Conservation (phyloP, 2,329 filamentous ascomycete species). For the Pseudocercospora pini-densiflorae region DNA sequence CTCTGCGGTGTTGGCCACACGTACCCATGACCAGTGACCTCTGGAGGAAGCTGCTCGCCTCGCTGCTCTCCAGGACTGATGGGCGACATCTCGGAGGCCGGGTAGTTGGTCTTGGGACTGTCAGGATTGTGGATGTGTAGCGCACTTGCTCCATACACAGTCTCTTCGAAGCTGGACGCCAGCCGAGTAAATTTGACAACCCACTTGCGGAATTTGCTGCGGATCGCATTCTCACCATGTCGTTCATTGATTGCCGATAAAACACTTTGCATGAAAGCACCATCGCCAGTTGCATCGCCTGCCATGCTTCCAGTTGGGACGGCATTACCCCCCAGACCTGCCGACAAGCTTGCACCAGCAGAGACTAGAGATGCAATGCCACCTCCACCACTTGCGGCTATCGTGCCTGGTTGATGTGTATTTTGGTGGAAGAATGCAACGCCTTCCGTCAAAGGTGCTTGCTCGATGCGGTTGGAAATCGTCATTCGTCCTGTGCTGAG, state of each 20-base stretch:
- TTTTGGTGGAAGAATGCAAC: slow-evolving; percentile 81
- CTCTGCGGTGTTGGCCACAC: slow-evolving; percentile 87
- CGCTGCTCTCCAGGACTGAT: slow-evolving; percentile 17
- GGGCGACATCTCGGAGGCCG: slow-evolving; percentile 22
- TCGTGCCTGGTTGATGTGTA: slow-evolving; percentile 31
- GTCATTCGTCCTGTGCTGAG: slow-evolving; percentile 90
- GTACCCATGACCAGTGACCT: slow-evolving; percentile 76
- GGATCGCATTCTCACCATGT: slow-evolving; percentile 86
- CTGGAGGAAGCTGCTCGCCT: slow-evolving; percentile 30
- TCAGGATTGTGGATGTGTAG: slow-evolving; percentile 69
- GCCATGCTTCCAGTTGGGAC: slow-evolving; percentile 36
- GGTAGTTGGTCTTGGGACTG: slow-evolving; percentile 20
- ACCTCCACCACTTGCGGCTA: slow-evolving; percentile 31
- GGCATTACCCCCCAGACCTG: slow-evolving; percentile 39
- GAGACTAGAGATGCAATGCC: slow-evolving; percentile 37
- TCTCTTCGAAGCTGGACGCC: slow-evolving; percentile 91
- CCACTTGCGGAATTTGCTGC: slow-evolving; percentile 93
- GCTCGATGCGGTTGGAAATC: slow-evolving; percentile 87
- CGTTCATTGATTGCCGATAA: slow-evolving; percentile 81
- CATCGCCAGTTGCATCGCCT: slow-evolving; percentile 80
- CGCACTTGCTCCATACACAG: slow-evolving; percentile 89
- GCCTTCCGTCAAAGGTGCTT: slow-evolving; percentile 80
- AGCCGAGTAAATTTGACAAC: slow-evolving; percentile 93
- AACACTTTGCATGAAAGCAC: slow-evolving; percentile 85
- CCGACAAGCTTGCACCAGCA: slow-evolving; percentile 42